phyloP scores from a whole-genome alignment of 805 yeast genomes.

The Metschnikowia drakensbergensis region DNA sequence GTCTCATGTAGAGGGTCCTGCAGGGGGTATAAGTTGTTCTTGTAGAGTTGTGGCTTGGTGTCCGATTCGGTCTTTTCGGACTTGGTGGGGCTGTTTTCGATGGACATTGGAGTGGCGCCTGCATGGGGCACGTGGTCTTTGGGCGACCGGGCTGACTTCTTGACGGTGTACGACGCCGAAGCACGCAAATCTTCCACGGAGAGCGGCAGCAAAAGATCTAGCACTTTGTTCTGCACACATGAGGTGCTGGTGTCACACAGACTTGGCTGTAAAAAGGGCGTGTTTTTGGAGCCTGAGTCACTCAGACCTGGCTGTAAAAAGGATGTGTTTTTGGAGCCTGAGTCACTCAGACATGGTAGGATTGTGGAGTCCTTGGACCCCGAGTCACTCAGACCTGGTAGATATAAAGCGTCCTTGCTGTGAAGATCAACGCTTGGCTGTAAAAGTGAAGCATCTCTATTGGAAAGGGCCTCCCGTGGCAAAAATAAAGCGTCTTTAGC shows the following conservation, averaged over 20 bases:
- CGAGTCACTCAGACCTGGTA: no score
- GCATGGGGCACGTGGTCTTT: constrained; percentile 3
- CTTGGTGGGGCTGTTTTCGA: constrained; percentile 20
- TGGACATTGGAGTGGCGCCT: constrained; percentile 30
- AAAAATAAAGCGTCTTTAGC: not conserved
- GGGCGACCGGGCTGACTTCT: constrained; percentile 3
- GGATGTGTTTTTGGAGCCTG: not conserved
- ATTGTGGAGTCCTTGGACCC: not conserved
- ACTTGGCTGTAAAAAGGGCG: not conserved
- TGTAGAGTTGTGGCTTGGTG: not conserved
- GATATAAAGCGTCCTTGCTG: no score
- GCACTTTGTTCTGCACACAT: constrained; percentile 19
- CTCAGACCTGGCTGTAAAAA: not conserved
- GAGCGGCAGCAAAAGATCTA: constrained; percentile 40
- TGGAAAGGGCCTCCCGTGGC: no score
- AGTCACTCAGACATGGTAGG: not conserved
- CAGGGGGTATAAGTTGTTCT: not conserved
- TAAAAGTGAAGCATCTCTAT: no score
- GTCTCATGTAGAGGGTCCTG: not conserved
- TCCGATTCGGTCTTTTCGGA: not conserved
- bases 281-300: not conserved
- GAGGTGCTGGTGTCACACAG: not conserved
- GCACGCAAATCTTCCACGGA: constrained; percentile 35
- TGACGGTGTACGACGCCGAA: constrained; percentile 11
- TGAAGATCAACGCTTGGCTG: no score